Conservation (phyloP, 805 yeast species). For the Sugiyamaella lignohabitans region DNA sequence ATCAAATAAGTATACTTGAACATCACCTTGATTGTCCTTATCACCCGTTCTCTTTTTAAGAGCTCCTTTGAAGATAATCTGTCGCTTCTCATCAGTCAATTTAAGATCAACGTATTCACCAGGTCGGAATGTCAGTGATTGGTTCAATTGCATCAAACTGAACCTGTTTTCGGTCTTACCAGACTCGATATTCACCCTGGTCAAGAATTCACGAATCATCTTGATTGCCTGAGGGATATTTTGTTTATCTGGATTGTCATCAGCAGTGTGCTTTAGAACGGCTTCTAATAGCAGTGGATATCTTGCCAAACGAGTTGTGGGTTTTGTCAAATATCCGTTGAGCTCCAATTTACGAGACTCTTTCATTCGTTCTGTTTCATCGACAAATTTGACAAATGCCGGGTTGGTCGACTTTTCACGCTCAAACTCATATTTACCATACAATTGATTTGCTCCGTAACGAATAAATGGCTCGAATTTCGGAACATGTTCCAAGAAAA, state of each 20-base stretch:
- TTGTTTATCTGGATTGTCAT: constrained; percentile 65
- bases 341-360: constrained; percentile 87
- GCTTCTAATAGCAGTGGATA: constrained; percentile 81
- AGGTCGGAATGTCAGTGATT: constrained; percentile 69
- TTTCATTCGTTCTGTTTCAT: constrained; percentile 77
- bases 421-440: constrained; percentile 92
- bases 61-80: constrained; percentile 70
- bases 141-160: constrained; percentile 79
- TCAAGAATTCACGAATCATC: constrained; percentile 66
- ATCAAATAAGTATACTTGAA: constrained; percentile 82
- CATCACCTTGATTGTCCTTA: constrained; percentile 52
- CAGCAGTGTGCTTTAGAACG: constrained; percentile 72
- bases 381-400: constrained; percentile 86
- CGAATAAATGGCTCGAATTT: constrained; percentile 86
- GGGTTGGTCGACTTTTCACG: constrained; percentile 87
- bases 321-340: constrained; percentile 88
- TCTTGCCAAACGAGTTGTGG: constrained; percentile 92
- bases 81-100: constrained; percentile 72
- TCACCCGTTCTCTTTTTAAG: constrained; percentile 67
- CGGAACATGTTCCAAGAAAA: constrained; percentile 75
- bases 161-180: constrained; percentile 93
- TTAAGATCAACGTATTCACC: constrained; percentile 85
- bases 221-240: constrained; percentile 67
- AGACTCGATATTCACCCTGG: constrained; percentile 74
- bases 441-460: constrained; percentile 91